Conservation (phyloP, 2,329 filamentous ascomycete species). For the Zymoseptoria crescenta region DNA sequence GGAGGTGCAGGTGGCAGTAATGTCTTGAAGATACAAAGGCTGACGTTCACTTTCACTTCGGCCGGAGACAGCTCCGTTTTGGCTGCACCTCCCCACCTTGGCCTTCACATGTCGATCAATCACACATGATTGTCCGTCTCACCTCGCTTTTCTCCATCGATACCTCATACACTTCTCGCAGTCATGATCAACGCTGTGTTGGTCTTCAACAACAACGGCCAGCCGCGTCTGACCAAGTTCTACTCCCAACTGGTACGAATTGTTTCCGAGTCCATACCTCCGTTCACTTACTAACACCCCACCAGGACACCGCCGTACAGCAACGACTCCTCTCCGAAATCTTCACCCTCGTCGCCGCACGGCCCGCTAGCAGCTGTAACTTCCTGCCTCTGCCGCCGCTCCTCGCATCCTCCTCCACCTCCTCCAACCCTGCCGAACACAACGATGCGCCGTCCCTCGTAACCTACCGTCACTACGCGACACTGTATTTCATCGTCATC, state of each 20-base stretch:
- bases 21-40: background rate
- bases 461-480: conserved; percentile 96
- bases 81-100: background rate
- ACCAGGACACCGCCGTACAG: conserved; percentile 89
- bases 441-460: conserved; percentile 91
- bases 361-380: conserved; percentile 88
- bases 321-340: conserved; percentile 96
- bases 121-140: too few relatives aligned
- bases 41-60: background rate
- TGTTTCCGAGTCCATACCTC: background rate
- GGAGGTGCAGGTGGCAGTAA: too few relatives aligned
- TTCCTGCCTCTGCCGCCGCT: conserved; percentile 62
- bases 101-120: background rate
- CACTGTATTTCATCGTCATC: conserved; percentile 97
- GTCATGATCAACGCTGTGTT: conserved; percentile 96
- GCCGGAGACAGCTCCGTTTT: background rate
- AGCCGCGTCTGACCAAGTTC: conserved; percentile 95
- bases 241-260: conserved; percentile 80
- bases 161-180: background rate
- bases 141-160: background rate
- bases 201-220: conserved; percentile 97
- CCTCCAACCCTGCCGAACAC: conserved; percentile 49
- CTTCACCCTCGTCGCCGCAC: conserved; percentile 88
- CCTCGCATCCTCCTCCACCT: conserved; percentile 19
- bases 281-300: background rate